A percentile compares a stretch with the other conserved stretches of the same genome.
Conservation (phyloP, 305 asterid species). For the Solanum hybrid region DNA sequence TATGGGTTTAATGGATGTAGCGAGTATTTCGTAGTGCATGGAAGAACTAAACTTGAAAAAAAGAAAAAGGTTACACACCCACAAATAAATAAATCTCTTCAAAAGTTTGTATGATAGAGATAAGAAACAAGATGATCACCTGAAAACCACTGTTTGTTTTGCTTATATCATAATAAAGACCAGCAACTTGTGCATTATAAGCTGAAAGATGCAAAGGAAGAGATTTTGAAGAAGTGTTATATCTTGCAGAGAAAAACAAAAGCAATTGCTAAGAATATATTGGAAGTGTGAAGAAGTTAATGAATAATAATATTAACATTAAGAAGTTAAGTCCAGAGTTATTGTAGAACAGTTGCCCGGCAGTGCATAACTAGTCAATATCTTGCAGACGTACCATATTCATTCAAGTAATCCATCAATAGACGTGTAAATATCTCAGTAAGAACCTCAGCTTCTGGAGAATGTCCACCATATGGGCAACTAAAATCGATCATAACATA, state of each 20-base stretch:
- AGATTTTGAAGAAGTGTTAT: background rate
- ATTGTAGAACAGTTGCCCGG: background rate
- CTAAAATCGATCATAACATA: slow-evolving; percentile 71
- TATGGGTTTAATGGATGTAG: background rate
- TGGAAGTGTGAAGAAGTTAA: background rate
- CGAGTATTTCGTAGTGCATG: background rate
- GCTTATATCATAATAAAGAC: slow-evolving; percentile 69
- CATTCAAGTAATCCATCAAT: slow-evolving; percentile 92
- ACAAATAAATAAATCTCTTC: slow-evolving; percentile 1
- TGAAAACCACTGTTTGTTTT: slow-evolving; percentile 67
- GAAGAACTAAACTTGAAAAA: background rate
- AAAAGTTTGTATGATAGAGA: background rate
- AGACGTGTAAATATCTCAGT: slow-evolving; percentile 78
- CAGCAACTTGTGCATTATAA: slow-evolving; percentile 95
- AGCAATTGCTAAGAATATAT: background rate
- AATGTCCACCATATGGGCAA: slow-evolving; percentile 75
- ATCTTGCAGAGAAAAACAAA: slow-evolving; percentile 4
- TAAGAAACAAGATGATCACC: slow-evolving; percentile 30
- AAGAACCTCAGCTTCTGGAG: slow-evolving; percentile 81
- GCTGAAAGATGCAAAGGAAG: slow-evolving; percentile 44
- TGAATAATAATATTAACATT: background rate
- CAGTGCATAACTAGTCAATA: slow-evolving; percentile 5
- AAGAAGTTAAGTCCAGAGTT: background rate
- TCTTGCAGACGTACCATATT: slow-evolving; percentile 56
- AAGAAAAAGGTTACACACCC: background rate